Evolutionary conservation across 148 eudicot species (phyloP), one percentile per base, ranked within the genome.

Genomic region (Camellia lanceoleosa): DNA sequence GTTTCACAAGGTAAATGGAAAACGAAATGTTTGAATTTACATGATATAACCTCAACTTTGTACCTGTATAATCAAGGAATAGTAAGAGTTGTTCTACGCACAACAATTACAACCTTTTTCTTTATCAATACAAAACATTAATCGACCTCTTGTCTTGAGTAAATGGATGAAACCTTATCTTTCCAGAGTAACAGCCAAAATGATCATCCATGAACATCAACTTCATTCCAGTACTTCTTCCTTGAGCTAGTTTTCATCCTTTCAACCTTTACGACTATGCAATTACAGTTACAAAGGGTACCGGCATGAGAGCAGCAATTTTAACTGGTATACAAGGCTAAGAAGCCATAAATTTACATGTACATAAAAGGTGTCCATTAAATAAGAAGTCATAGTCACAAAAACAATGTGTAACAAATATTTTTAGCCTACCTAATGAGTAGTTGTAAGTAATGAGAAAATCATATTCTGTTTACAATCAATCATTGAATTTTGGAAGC

Each of bases 171-270:
- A 51, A 30, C 19, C 18, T 55, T 46, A 30, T 23, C 38, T 18
- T 55, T 55, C 46, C 62, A 54, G 20, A 73, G 5, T 47, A 20
- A 30, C 8, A 73, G 62, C 15, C 14, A 15, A 54, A 5, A 15
- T 18, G 0, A 20, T 38, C 62, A 58, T 74, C 65, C 77, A 74
- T 23, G 77, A 44, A 56, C 38, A 56, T 74, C 14, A 74, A 74
- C 49, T 74, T 8, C 77, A 73, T 38, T 74, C 65, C 41, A 41
- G 13, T 55, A 41, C 30, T 58, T 41, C 58, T 74, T 74, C 49
- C 67, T 47, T 46, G 41, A 71, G 13, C 58, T 71, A 71, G 49
- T 23, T 64, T 67, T 67, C 20, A 30, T 65, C 69, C 16, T 65
- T 38, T 65, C 16, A 65, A 65, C 43, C 69, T 65, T 65, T 44